Base-by-base conservation (phyloP, 768 basidiomycete genomes). In the Mycena alexandri region DNA sequence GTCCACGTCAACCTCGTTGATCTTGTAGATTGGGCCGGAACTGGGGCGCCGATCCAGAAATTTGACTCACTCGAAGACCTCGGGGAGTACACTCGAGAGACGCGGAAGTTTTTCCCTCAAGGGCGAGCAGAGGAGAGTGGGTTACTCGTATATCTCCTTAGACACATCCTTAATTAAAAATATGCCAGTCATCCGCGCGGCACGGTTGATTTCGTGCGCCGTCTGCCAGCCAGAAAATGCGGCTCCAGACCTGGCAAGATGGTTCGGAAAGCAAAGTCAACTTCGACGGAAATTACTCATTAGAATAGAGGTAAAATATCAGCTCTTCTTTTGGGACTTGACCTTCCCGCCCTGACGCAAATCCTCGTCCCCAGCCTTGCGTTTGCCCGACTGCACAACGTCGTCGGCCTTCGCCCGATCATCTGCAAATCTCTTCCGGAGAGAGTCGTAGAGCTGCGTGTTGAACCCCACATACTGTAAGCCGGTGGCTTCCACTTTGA, bases 1-100 rank as follows among this genome's bases (percentile, higher is more conserved):
- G 33, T 47, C 5, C 57, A 65, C 22, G 50, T 65, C 5, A 65
- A 65, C 22, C 42, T 65, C 10, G 64, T 65, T 1, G 64, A 65
- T 38, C 34, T 65, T 8, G 56, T 65, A 8, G 64, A 65, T 38
- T 53, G 34, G 43, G 41, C 11, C 3, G 43, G 16, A 5, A 25
- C 14, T 10, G 46, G 33, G 2, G 10, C 3, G 33, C 43, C 41
- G 9, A 6, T 52, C 8, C n/a, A 21, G 1, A 46, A n/a, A n/a
- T 65, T 65, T 44, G 48, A 52, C 1, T 46, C 55, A 13, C 8
- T 36, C 16, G 33, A 52, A 8, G 64, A 58, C 3, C 44, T 65
- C 12, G 50, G 17, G 5, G 17, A 22, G 12, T 65, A 65, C 42
- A 53, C 64, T 21, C 2, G 19, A 9, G 4, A 1, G 17, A 65